A percentile compares a stretch with the other conserved stretches of the same genome.
Conservation (phyloP, 2,329 filamentous ascomycete species). For the Colletotrichum chrysophilum region DNA sequence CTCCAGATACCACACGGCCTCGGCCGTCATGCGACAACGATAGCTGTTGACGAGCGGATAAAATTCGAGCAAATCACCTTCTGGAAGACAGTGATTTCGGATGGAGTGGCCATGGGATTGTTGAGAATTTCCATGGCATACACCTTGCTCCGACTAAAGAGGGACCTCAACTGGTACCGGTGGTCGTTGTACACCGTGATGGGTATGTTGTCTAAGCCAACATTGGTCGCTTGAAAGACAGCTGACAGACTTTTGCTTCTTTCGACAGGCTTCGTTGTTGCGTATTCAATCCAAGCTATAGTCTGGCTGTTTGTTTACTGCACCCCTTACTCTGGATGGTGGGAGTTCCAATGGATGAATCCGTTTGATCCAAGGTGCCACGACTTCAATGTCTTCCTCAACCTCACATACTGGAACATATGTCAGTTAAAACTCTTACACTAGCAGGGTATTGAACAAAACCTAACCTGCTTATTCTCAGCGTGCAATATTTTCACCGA, state of each 20-base stretch:
- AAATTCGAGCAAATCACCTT: constrained; percentile 26
- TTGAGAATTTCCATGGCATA: constrained; percentile 27
- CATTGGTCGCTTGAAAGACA: neutral
- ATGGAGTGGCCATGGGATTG: constrained; percentile 25
- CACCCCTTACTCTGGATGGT: constrained; percentile 28
- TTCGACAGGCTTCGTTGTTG: constrained; percentile 20
- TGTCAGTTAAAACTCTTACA: neutral
- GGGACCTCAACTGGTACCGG: constrained; percentile 25
- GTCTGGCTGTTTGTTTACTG: constrained; percentile 28
- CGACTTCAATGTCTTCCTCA: constrained; percentile 24
- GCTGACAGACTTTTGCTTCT: neutral
- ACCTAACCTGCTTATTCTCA: no score
- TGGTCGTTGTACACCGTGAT: constrained; percentile 26
- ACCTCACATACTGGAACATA: constrained; percentile 27
- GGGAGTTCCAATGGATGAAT: constrained; percentile 29
- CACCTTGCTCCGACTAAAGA: constrained; percentile 24
- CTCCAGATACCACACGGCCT: constrained; percentile 27
- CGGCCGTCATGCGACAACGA: constrained; percentile 21
- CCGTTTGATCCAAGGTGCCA: constrained; percentile 25
- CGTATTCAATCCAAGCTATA: constrained; percentile 25
- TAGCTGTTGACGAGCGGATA: constrained; percentile 14
- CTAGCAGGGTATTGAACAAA: no score
- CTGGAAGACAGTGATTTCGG: constrained; percentile 27
- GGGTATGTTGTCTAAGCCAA: neutral
- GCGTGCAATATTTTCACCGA: constrained; percentile 35